Percentiles rank a stretch among this genome's conserved stretches.
These are phyloP conservation scores for Suhomyces sp. DNA, from an alignment of 805 yeast species.

Conservation along the genomic window DNA sequence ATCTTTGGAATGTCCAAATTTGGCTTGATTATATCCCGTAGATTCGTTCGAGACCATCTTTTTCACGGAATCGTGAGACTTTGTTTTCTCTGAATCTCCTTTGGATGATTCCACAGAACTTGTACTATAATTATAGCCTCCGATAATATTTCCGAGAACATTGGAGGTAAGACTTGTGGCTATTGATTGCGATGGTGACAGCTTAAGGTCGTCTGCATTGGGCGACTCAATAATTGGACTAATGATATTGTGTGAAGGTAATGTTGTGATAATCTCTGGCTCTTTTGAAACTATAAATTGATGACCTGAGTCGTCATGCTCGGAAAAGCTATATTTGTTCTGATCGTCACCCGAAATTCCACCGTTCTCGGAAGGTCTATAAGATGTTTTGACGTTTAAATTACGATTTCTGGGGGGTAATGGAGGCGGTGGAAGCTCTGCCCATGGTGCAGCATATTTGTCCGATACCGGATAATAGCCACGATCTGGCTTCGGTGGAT, in stretches of 20 bases:
- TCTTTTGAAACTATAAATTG: slow-evolving; percentile 17
- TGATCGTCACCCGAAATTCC: too few species aligned
- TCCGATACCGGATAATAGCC: too few species aligned
- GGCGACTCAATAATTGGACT: slow-evolving; percentile 19
- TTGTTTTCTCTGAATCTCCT: slow-evolving; percentile 2
- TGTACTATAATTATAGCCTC: slow-evolving; percentile 28
- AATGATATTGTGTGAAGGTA: slow-evolving; percentile 10
- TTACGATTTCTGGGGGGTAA: background rate
- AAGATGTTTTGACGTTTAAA: background rate
- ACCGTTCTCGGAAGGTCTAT: background rate
- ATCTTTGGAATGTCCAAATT: background rate
- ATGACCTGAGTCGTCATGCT: slow-evolving; percentile 23
- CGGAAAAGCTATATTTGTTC: slow-evolving; percentile 30
- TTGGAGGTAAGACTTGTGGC: slow-evolving; percentile 22
- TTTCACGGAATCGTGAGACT: slow-evolving; percentile 2
- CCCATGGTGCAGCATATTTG: too few species aligned
- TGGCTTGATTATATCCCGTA: background rate
- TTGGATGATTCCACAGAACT: slow-evolving; percentile 17
- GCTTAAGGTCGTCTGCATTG: slow-evolving; percentile 6
- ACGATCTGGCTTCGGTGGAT: too few species aligned
- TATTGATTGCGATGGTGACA: slow-evolving; percentile 20
- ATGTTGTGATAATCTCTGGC: too few species aligned
- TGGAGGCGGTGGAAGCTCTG: too few species aligned
- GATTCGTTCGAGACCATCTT: background rate
- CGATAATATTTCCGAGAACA: slow-evolving; percentile 28